Evolutionary conservation across 106 monocot species (phyloP), one percentile per base, ranked within the genome.

Genomic region (Xerophyta viscosa): DNA sequence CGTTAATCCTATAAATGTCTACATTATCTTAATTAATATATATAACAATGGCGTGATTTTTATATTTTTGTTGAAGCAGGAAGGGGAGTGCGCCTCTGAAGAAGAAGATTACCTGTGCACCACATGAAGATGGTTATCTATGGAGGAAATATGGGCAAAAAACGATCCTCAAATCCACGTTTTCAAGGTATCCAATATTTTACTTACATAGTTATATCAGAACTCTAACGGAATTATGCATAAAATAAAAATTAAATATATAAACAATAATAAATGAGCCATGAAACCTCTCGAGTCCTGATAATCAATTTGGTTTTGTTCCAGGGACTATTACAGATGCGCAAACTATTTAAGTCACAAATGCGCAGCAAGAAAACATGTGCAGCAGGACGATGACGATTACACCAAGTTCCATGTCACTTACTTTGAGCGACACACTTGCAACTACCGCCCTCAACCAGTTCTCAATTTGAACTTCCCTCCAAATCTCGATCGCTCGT

Each of bases 271-370:
- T n/a, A n/a, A n/a, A 3, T 7, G 10, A 39, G 39, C 39, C 10
- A 39, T 39, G 10, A 3, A 15, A 12, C 6, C 13, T 39, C 15
- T 39, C 1, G 1, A 12, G 10, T 3, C 33, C 5, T 6, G 11
- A 11, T 33, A 33, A 12, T 39, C 10, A 15, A 12, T 39, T 8
- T 39, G 15, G 15, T 8, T 15, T 39, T 39, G 13, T 13, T 55
- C 18, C 45, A 70, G 70, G 54, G 54, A 46, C 24, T 70, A 70
- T 55, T 63, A 70, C 36, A 54, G 70, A 26, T 70, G 70, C 44
- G 54, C 70, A 11, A 54, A 62, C 22, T 47, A 47, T 3, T 46
- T 54, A 2, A 48, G 56, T 8, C 31, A 63, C 27, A 37, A 53
- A n/a, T 71, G 71, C 50, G 56, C 25, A 23, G 71, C 71, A 36